A percentile compares a stretch with the other conserved stretches of the same genome.
phyloP scores from a whole-genome alignment of 345 rosid genomes.

The Turritis glabra region DNA sequence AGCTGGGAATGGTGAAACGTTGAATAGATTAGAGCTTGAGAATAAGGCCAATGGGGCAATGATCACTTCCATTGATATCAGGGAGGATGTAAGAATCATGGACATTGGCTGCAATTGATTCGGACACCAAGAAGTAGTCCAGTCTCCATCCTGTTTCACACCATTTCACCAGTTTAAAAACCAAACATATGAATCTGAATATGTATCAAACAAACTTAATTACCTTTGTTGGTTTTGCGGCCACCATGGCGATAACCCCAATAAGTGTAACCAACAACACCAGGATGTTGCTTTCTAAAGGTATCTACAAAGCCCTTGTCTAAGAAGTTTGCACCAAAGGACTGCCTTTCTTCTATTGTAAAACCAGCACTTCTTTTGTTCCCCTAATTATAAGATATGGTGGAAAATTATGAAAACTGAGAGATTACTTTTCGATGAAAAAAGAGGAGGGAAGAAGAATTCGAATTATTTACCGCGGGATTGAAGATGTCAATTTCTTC shows the following conservation, averaged over 20 bases:
- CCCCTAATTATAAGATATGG: slow-evolving; percentile 50
- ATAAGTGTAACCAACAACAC: slow-evolving; percentile 85
- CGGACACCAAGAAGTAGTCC: slow-evolving; percentile 93
- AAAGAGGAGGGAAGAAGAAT: neutral
- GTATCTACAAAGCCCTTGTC: slow-evolving; percentile 88
- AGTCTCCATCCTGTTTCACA: slow-evolving; percentile 88
- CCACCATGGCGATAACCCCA: slow-evolving; percentile 90
- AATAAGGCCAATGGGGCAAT: slow-evolving; percentile 80
- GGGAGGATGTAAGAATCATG: slow-evolving; percentile 91
- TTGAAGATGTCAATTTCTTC: slow-evolving; percentile 87
- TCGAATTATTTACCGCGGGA: slow-evolving; percentile 61
- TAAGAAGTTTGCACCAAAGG: slow-evolving; percentile 72
- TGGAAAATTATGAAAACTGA: slow-evolving; percentile 9
- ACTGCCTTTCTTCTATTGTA: slow-evolving; percentile 81
- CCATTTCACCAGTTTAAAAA: slow-evolving; percentile 19
- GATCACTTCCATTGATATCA: slow-evolving; percentile 86
- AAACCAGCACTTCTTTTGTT: slow-evolving; percentile 94
- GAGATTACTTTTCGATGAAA: slow-evolving; percentile 5
- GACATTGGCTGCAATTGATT: slow-evolving; percentile 67
- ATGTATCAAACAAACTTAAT: neutral
- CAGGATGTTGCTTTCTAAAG: slow-evolving; percentile 82
- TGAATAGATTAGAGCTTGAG: slow-evolving; percentile 53
- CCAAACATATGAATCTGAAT: neutral
- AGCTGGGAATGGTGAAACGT: neutral
- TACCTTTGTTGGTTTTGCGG: slow-evolving; percentile 83